Conservation (phyloP, 2,329 filamentous ascomycete species). For the Trichoderma citrinoviride region DNA sequence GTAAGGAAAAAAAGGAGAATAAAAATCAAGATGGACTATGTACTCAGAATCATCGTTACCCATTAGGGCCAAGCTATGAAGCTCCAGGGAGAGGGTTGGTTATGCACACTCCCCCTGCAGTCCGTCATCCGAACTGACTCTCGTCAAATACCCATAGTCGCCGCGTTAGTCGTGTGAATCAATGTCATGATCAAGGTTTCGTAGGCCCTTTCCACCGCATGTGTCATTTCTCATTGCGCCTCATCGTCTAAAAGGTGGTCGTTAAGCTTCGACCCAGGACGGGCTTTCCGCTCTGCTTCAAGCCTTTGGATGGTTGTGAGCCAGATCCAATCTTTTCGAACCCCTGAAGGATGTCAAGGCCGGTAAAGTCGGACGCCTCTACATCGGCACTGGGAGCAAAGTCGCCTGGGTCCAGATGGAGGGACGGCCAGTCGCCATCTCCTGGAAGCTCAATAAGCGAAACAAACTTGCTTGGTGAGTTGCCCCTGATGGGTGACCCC, state of each 20-base stretch:
- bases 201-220: conserved; percentile 14
- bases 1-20: conserved; percentile 3
- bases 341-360: conserved; percentile 70
- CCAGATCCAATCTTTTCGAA: conserved; percentile 70
- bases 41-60: conserved; percentile 33
- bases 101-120: conserved; percentile 12
- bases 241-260: conserved; percentile 31
- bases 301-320: conserved; percentile 32
- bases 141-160: conserved; percentile 2
- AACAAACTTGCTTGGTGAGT: conserved; percentile 53
- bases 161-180: conserved; percentile 10
- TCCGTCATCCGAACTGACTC: too few relatives aligned
- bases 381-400: conserved; percentile 47
- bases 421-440: conserved; percentile 40
- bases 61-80: conserved; percentile 34
- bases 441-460: conserved; percentile 36
- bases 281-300: conserved; percentile 28
- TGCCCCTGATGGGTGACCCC: conserved; percentile 35
- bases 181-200: conserved; percentile 24
- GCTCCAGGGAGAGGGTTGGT: conserved; percentile 28
- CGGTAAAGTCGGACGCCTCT: conserved; percentile 55
- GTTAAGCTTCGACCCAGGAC: conserved; percentile 34
- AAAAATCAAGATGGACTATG: conserved; percentile 22
- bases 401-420: conserved; percentile 40
- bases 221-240: neutral